A percentile compares a stretch with the other conserved stretches of the same genome.
Conservation (phyloP, 2,329 filamentous ascomycete species). For the Ceratocystis cacaofunesta region DNA sequence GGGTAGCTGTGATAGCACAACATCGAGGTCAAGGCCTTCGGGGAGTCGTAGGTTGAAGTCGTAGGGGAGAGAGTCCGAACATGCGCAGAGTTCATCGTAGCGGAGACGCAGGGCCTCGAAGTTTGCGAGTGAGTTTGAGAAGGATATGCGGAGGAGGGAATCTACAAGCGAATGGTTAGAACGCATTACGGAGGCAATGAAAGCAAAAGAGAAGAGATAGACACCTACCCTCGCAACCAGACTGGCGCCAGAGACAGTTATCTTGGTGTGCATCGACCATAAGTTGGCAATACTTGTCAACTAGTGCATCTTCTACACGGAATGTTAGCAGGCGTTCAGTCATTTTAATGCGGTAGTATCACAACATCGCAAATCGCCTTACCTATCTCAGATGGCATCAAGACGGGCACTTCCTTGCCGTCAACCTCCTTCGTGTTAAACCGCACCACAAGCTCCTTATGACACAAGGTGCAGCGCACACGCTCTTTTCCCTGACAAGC, state of each 20-base stretch:
- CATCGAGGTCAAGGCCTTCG: slow-evolving; percentile 35
- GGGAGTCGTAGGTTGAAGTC: slow-evolving; percentile 46
- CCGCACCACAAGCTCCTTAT: slow-evolving; percentile 70
- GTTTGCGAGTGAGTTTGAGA: slow-evolving; percentile 46
- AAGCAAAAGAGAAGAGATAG: neutral
- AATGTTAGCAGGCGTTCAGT: slow-evolving; percentile 18
- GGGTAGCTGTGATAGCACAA: slow-evolving; percentile 35
- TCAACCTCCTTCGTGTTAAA: slow-evolving; percentile 47
- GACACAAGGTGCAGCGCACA: slow-evolving; percentile 73
- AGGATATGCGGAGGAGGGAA: slow-evolving; percentile 44
- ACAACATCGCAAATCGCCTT: slow-evolving; percentile 12
- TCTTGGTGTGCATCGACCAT: slow-evolving; percentile 63
- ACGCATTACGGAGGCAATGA: neutral
- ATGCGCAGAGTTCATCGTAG: slow-evolving; percentile 46
- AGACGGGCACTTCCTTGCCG: slow-evolving; percentile 38
- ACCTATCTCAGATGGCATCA: slow-evolving; percentile 46
- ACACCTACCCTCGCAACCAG: slow-evolving; percentile 64
- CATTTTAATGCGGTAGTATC: too few relatives aligned
- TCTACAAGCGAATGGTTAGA: slow-evolving; percentile 27
- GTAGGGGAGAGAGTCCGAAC: slow-evolving; percentile 44
- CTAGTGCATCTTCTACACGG: slow-evolving; percentile 44
- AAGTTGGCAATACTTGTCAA: slow-evolving; percentile 59
- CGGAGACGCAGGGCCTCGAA: slow-evolving; percentile 44
- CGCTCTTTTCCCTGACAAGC: slow-evolving; percentile 69
- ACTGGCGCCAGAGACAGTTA: slow-evolving; percentile 71